Conservation (phyloP, 2,329 filamentous ascomycete genomes). For the Aschersonia sp. region DNA sequence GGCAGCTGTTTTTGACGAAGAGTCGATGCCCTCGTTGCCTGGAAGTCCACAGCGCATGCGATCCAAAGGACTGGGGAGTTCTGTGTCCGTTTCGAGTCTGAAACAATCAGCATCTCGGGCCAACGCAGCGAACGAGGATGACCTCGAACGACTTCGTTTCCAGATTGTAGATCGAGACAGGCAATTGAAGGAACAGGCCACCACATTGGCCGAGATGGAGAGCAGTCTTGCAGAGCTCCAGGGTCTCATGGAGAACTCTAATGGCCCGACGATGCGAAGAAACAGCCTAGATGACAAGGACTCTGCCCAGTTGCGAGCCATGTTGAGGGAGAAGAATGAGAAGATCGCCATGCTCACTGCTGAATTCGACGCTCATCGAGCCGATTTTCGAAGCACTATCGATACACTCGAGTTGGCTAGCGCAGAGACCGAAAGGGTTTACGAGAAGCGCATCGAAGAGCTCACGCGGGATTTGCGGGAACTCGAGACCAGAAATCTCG, state of each 20-base stretch:
- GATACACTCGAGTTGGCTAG: conserved; percentile 93
- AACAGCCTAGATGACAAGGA: conserved; percentile 54
- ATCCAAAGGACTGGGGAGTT: conserved; percentile 38
- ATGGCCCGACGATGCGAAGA: conserved; percentile 25
- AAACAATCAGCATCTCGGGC: conserved; percentile 39
- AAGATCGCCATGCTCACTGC: conserved; percentile 86
- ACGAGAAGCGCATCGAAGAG: conserved; percentile 83
- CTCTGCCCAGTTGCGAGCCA: conserved; percentile 58
- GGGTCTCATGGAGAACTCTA: conserved; percentile 48
- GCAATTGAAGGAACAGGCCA: conserved; percentile 78
- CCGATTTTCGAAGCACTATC: conserved; percentile 92
- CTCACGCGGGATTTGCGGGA: conserved; percentile 73
- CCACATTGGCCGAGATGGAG: conserved; percentile 80
- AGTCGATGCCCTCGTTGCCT: conserved; percentile 28
- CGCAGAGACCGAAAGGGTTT: conserved; percentile 88
- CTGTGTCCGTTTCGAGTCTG: conserved; percentile 37
- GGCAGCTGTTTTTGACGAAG: conserved; percentile 39
- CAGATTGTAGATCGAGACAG: conserved; percentile 74
- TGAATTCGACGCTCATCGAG: conserved; percentile 88
- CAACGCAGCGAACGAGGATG: conserved; percentile 47
- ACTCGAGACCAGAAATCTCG: conserved; percentile 66
- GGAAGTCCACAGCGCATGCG: conserved; percentile 35
- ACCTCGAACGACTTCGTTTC: conserved; percentile 56
- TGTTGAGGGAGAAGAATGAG: conserved; percentile 90
- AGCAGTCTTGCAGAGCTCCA: conserved; percentile 66